Conservation (phyloP, 108 stramenopile species). For the Stephanodiscus minutulus region DNA sequence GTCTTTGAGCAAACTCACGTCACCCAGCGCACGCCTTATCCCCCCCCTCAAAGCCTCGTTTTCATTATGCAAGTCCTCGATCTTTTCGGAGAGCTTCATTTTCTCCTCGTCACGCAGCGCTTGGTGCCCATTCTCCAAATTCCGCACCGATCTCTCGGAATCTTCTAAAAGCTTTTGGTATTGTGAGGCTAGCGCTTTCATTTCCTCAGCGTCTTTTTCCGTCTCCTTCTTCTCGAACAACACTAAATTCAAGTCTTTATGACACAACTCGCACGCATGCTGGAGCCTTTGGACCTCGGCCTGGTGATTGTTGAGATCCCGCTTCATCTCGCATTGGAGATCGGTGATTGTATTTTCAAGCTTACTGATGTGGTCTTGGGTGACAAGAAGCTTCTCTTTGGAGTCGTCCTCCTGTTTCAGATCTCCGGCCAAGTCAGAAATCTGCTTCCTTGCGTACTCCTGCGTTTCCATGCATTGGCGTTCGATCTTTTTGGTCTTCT, state of each 20-base stretch:
- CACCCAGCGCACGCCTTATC: conserved; percentile 4
- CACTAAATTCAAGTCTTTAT: conserved; percentile 23
- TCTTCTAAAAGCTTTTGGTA: conserved; percentile 17
- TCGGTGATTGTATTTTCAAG: conserved; percentile 22
- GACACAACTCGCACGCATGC: conserved; percentile 38
- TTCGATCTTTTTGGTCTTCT: conserved; percentile 21
- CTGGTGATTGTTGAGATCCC: not conserved
- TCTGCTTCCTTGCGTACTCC: conserved; percentile 25
- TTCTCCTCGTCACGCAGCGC: conserved; percentile 21
- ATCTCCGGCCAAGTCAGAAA: conserved; percentile 26
- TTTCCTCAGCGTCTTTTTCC: conserved; percentile 3
- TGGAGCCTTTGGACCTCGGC: conserved; percentile 32
- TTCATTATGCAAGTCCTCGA: conserved; percentile 12
- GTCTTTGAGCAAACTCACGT: conserved; percentile 9
- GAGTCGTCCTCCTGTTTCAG: conserved; percentile 22
- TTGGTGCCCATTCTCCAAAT: conserved; percentile 24
- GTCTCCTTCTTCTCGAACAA: conserved; percentile 25
- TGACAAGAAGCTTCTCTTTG: conserved; percentile 31
- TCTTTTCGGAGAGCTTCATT: conserved; percentile 1
- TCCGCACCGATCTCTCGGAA: conserved; percentile 10
- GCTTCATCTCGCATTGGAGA: conserved; percentile 30
- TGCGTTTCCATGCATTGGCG: conserved; percentile 28
- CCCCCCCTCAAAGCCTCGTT: conserved; percentile 16
- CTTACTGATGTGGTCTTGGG: conserved; percentile 22
- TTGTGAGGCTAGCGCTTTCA: conserved; percentile 5